These are phyloP conservation scores for Colletotrichum sp. DNA, from an alignment of 2,329 filamentous ascomycete genomes.

Conservation along the genomic window DNA sequence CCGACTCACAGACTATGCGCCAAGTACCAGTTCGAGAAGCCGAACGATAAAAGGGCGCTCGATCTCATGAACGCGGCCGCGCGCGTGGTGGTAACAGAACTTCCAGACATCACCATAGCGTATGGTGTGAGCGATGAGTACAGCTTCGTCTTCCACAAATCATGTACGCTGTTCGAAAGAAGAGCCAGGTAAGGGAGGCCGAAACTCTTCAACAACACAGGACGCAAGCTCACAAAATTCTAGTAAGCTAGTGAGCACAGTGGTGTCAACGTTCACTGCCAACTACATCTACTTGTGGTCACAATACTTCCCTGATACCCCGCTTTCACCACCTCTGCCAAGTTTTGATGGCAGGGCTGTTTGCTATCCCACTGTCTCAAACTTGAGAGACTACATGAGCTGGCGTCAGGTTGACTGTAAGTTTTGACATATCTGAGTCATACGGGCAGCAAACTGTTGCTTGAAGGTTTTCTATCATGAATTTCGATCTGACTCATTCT, in stretches of 20 bases:
- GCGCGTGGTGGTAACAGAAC: conserved; percentile 79
- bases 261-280: conserved; percentile 92
- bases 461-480: neutral
- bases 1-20: conserved; percentile 70
- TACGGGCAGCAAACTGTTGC: neutral
- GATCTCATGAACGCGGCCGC: conserved; percentile 96
- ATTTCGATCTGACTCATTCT: conserved; percentile 15
- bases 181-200: conserved; percentile 67
- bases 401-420: conserved; percentile 97
- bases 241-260: conserved; percentile 88
- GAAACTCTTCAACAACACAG: neutral
- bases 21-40: conserved; percentile 87
- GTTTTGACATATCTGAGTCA: conserved; percentile 33
- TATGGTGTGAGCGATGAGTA: conserved; percentile 97
- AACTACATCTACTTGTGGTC: conserved; percentile 88
- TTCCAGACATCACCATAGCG: conserved; percentile 84
- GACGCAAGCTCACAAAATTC: conserved; percentile 8
- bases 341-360: conserved; percentile 94
- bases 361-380: conserved; percentile 81
- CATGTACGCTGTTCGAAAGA: conserved; percentile 82
- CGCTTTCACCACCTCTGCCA: conserved; percentile 76
- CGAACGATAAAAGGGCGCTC: conserved; percentile 86
- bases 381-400: conserved; percentile 92
- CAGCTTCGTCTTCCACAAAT: conserved; percentile 90
- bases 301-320: conserved; percentile 73